Conservation (phyloP, 177 flowering plant species). For the Tripterygium wilfordii region DNA sequence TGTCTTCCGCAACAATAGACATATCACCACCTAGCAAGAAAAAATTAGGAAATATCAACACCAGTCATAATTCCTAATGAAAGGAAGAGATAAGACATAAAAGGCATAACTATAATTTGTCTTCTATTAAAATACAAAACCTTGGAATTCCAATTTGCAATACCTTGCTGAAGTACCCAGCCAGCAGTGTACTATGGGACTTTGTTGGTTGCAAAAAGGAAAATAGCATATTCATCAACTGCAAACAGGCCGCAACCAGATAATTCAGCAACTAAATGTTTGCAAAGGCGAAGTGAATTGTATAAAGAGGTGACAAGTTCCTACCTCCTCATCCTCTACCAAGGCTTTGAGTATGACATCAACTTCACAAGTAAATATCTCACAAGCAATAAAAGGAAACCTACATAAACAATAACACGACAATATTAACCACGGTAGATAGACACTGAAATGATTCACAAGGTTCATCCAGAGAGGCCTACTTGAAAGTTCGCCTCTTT, state of each 20-base stretch:
- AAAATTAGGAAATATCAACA: slow-evolving; percentile 2
- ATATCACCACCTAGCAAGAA: slow-evolving; percentile 75
- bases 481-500: slow-evolving; percentile 77
- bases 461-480: slow-evolving; percentile 12
- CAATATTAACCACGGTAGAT: slow-evolving; percentile 6
- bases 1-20: slow-evolving; percentile 76
- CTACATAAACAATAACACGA: slow-evolving; percentile 24
- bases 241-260: slow-evolving; percentile 15
- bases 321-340: slow-evolving; percentile 91
- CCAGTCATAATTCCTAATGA: no score
- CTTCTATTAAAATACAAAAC: no score
- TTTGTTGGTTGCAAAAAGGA: slow-evolving; percentile 73
- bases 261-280: neutral
- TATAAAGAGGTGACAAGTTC: no score
- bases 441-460: neutral
- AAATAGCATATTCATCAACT: slow-evolving; percentile 85
- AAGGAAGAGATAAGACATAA: neutral
- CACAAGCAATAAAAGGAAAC: slow-evolving; percentile 94
- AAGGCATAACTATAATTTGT: no score
- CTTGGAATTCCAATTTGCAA: neutral
- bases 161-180: slow-evolving; percentile 97
- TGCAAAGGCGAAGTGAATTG: no score
- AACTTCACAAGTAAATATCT: slow-evolving; percentile 93
- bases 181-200: slow-evolving; percentile 62
- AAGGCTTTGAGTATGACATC: slow-evolving; percentile 83